phyloP scores from a whole-genome alignment of 345 rosid genomes.

The Cardamine occulta region DNA sequence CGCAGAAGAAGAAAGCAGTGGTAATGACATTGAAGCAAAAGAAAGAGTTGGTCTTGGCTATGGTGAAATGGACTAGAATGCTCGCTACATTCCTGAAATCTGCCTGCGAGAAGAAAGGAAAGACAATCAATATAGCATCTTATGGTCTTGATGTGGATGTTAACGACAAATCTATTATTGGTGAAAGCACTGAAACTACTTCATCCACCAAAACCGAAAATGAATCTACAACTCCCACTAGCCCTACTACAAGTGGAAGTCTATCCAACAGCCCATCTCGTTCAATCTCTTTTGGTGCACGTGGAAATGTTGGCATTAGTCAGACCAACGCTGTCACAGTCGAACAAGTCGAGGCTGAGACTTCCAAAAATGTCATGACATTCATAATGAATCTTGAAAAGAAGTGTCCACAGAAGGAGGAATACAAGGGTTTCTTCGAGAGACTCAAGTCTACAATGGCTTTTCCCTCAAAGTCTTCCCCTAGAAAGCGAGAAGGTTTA shows the following conservation, averaged over 20 bases:
- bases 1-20: slow-evolving; percentile 22
- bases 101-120: slow-evolving; percentile 35
- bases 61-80: slow-evolving; percentile 35
- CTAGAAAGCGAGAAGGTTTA: not conserved
- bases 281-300: too few species aligned
- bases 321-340: not conserved
- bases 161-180: slow-evolving; percentile 20
- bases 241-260: not conserved
- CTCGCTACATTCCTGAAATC: slow-evolving; percentile 30
- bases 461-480: not conserved
- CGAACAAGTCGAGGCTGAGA: slow-evolving; percentile 13
- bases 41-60: slow-evolving; percentile 9
- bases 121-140: slow-evolving; percentile 12
- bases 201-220: not conserved
- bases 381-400: slow-evolving; percentile 40
- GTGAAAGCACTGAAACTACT: not conserved
- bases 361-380: slow-evolving; percentile 12
- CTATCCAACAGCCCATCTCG: slow-evolving; percentile 5
- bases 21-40: slow-evolving; percentile 10
- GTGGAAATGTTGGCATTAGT: not conserved
- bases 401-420: slow-evolving; percentile 39
- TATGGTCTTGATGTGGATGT: slow-evolving; percentile 35
- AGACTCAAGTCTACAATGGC: slow-evolving; percentile 33
- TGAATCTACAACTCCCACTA: not conserved
- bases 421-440: slow-evolving; percentile 39